Evolutionary conservation across 768 basidiomycete genomes (phyloP), one percentile per base, ranked within the genome.

Genomic region (Boletus barrowsii): DNA sequence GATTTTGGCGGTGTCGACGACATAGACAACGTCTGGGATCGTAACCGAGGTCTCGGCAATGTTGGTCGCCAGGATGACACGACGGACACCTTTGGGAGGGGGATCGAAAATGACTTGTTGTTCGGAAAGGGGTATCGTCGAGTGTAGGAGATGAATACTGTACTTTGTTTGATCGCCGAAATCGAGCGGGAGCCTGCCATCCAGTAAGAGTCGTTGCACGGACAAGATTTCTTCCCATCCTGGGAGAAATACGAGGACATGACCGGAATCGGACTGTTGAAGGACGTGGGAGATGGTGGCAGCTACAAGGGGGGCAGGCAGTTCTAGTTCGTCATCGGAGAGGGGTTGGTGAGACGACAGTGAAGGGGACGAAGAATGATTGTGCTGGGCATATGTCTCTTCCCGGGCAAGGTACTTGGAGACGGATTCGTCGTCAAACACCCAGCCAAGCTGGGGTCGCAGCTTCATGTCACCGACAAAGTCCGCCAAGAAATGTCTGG

Each of bases 21-120:
- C 95, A 62, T 91, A 94, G 10, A 96, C 91, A 24, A 97, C 91
- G 60, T 96, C 91, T 1, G 93, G 93, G 60, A 98, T 96, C 5
- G 95, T 98, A 61, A 97, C 79, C 5, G 92, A 94, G 4, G 94
- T 95, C 72, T 98, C 95, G 13, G 94, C 94, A 42, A 97, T 93
- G 68, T 97, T 97, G 37, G 95, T 98, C 5, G 94, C 83, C 45
- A 98, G 77, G 60, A 98, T 96, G 64, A 98, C 79, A 24, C 94
- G 84, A 51, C 94, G 86, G 18, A 92, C 78, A 10, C 92, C 92
- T 3, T 67, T 56, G 0, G 84, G 79, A 8, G 93, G 88, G 1
- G 92, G 88, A 20, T 90, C 85, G 65, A 97, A 97, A 48, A 98
- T 87, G 52, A 83, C 77, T 68, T 93, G 90, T 65, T 98, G 95